Conservation (phyloP, 2,329 filamentous ascomycete genomes). For the Aureobasidium namibiae region DNA sequence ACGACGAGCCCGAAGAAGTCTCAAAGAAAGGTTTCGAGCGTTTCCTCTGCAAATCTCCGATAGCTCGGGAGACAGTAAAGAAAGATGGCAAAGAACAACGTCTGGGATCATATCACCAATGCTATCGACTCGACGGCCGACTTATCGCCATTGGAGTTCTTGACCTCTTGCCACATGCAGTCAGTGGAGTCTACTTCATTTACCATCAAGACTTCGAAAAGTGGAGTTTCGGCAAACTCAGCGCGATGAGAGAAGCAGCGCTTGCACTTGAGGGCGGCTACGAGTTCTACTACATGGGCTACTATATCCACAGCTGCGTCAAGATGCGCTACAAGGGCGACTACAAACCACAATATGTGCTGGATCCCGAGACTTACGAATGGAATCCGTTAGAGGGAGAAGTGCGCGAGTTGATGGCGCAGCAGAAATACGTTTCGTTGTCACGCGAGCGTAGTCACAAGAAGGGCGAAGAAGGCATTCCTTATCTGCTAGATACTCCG, state of each 20-base stretch:
- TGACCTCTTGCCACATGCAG: constrained; percentile 66
- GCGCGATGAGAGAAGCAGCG: constrained; percentile 64
- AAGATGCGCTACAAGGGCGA: constrained; percentile 86
- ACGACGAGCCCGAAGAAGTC: constrained; percentile 54
- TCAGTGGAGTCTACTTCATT: constrained; percentile 77
- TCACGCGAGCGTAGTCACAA: constrained; percentile 25
- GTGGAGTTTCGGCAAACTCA: constrained; percentile 65
- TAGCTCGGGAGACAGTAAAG: constrained; percentile 40
- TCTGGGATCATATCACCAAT: constrained; percentile 72
- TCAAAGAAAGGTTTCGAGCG: constrained; percentile 54
- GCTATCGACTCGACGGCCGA: constrained; percentile 68
- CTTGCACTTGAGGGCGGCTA: constrained; percentile 63
- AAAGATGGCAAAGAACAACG: constrained; percentile 45
- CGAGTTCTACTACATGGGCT: constrained; percentile 73
- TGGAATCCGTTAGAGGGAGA: constrained; percentile 27
- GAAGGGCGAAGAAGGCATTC: constrained; percentile 18
- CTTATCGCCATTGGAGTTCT: constrained; percentile 70
- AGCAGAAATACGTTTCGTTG: constrained; percentile 46
- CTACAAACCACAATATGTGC: constrained; percentile 64
- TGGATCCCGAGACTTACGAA: constrained; percentile 49
- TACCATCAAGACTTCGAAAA: constrained; percentile 68
- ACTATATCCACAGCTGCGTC: constrained; percentile 70
- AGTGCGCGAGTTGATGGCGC: constrained; percentile 38
- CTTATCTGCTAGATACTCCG: constrained; percentile 14
- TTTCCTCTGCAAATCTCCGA: constrained; percentile 66